phyloP scores from a whole-genome alignment of 2,329 filamentous ascomycete genomes.

The Graphilbum fragrans region DNA sequence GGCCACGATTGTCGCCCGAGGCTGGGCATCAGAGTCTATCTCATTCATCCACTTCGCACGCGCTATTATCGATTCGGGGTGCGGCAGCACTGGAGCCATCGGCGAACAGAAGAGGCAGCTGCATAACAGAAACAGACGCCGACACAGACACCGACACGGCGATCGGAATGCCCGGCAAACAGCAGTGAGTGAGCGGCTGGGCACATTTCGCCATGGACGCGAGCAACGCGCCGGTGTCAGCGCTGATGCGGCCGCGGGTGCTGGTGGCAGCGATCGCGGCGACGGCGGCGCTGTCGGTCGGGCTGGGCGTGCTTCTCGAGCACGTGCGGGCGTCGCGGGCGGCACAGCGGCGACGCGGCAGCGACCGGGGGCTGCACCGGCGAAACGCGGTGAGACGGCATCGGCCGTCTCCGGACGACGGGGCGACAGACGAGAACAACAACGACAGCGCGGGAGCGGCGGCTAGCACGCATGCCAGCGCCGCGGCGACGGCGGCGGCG shows the following conservation, averaged over 20 bases:
- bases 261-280: slow-evolving; percentile 8
- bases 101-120: too few relatives aligned
- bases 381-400: slow-evolving; percentile 12
- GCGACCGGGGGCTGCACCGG: slow-evolving; percentile 7
- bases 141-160: too few relatives aligned
- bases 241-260: slow-evolving; percentile 9
- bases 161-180: too few relatives aligned
- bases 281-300: slow-evolving; percentile 7
- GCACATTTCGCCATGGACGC: too few relatives aligned
- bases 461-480: slow-evolving; percentile 15
- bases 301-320: slow-evolving; percentile 8
- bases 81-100: too few relatives aligned
- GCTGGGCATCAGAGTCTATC: too few relatives aligned
- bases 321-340: slow-evolving; percentile 4
- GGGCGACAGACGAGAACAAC: not conserved
- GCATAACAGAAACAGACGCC: too few relatives aligned
- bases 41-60: too few relatives aligned
- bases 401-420: slow-evolving; percentile 10
- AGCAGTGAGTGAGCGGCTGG: too few relatives aligned
- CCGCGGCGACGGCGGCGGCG: not conserved
- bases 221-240: slow-evolving; percentile 1
- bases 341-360: not conserved
- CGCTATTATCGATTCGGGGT: too few relatives aligned
- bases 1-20: too few relatives aligned
- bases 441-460: not conserved